Conservation (phyloP, 116 monocot species). For the Iris pallida region DNA sequence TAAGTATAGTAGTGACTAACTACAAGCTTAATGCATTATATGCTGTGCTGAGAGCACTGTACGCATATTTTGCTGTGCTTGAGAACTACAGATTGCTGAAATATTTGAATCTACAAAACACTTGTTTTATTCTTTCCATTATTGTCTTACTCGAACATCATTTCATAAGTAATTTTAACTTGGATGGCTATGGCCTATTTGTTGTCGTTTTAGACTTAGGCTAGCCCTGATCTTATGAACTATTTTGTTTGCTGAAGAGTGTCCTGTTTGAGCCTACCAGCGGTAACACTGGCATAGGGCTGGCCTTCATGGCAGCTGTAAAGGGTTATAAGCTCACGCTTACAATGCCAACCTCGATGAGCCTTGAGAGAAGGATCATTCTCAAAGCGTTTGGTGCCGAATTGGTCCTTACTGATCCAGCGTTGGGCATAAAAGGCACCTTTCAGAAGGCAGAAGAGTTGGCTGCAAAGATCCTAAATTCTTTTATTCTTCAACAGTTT, state of each 20-base stretch:
- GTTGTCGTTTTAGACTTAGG: too few species aligned
- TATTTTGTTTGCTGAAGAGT: constrained; percentile 38
- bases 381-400: constrained; percentile 68
- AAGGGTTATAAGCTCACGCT: constrained; percentile 68
- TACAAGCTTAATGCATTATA: constrained; percentile 11
- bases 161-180: neutral
- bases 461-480: constrained; percentile 50
- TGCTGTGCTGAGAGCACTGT: constrained; percentile 88
- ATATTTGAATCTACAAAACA: too few species aligned
- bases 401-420: constrained; percentile 57
- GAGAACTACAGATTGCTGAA: too few species aligned
- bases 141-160: neutral
- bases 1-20: too few species aligned
- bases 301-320: constrained; percentile 70
- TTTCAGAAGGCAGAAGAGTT: constrained; percentile 56
- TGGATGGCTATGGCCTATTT: too few species aligned
- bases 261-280: constrained; percentile 68
- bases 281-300: constrained; percentile 69
- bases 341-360: constrained; percentile 71
- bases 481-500: constrained; percentile 66
- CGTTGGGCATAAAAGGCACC: constrained; percentile 47
- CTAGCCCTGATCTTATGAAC: too few species aligned
- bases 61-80: constrained; percentile 97
- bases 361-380: constrained; percentile 61
- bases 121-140: neutral